Conservation (phyloP, 257 asterid genomes). For the Schizonepeta tenuifolia region DNA sequence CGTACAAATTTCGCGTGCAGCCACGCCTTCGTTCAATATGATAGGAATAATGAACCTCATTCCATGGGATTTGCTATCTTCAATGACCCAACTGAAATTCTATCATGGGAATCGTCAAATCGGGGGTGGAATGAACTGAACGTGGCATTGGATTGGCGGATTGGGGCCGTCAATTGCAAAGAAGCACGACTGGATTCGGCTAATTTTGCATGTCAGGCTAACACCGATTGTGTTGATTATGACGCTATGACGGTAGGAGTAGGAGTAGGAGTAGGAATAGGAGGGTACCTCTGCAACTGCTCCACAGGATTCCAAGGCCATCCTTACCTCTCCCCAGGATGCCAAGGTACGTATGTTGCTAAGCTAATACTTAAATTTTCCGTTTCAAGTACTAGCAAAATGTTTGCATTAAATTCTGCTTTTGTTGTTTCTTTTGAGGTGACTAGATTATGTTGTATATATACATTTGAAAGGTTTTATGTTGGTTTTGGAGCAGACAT, state of each 20-base stretch:
- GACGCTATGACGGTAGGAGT: not conserved
- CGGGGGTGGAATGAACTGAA: too few species aligned
- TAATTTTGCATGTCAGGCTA: conserved; percentile 2
- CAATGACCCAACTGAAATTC: not conserved
- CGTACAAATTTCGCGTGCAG: conserved; percentile 4
- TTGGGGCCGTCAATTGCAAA: not conserved
- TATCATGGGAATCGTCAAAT: too few species aligned
- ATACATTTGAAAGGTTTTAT: too few species aligned
- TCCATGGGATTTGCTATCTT: not conserved
- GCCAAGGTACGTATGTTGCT: conserved; percentile 14
- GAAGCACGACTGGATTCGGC: not conserved
- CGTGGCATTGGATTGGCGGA: conserved; percentile 23
- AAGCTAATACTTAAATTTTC: not conserved
- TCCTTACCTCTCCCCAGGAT: conserved; percentile 32
- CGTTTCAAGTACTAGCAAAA: too few species aligned
- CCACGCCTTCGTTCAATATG: not conserved
- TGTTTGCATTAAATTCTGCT: too few species aligned
- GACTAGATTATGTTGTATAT: too few species aligned
- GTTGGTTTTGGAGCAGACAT: not conserved
- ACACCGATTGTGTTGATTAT: conserved; percentile 22
- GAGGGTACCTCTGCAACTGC: conserved; percentile 30
- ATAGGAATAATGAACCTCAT: too few species aligned
- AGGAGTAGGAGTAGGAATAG: not conserved
- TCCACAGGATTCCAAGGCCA: conserved; percentile 24
- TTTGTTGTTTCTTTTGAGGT: too few species aligned